Conservation (phyloP, 441 rosid species). For the Omphalea diandra region DNA sequence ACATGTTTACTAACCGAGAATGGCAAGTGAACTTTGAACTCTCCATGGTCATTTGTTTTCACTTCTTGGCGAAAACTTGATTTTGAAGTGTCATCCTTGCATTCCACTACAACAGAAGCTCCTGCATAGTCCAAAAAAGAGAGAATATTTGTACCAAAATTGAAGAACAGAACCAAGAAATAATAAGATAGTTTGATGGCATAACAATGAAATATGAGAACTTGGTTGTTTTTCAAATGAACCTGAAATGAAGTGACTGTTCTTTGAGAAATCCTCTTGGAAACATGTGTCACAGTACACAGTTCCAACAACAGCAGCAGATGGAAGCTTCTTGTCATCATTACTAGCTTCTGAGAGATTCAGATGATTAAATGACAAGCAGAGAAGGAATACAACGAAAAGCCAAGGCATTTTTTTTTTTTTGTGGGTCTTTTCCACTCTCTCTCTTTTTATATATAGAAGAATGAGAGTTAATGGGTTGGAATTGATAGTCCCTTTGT, state of each 20-base stretch:
- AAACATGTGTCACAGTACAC: slow-evolving; percentile 90
- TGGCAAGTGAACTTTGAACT: slow-evolving; percentile 66
- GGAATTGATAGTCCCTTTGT: too few species aligned
- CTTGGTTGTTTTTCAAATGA: background rate
- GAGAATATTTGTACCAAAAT: too few species aligned
- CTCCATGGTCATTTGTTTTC: slow-evolving; percentile 69
- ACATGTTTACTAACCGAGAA: slow-evolving; percentile 61
- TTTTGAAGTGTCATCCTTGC: slow-evolving; percentile 42
- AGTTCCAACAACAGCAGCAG: slow-evolving; percentile 73
- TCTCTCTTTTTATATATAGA: slow-evolving; percentile 4
- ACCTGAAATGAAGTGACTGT: slow-evolving; percentile 78
- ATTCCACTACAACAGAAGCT: slow-evolving; percentile 74
- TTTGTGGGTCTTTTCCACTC: background rate
- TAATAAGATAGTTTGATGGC: background rate
- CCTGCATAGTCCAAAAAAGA: too few species aligned
- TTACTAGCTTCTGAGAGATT: slow-evolving; percentile 37
- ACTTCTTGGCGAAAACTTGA: slow-evolving; percentile 49
- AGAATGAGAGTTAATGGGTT: slow-evolving; percentile 14
- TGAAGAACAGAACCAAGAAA: background rate
- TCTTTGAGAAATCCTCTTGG: slow-evolving; percentile 50
- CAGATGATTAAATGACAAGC: slow-evolving; percentile 20
- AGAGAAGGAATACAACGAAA: slow-evolving; percentile 32
- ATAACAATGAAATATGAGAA: too few species aligned
- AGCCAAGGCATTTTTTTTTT: slow-evolving; percentile 33
- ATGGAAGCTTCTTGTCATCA: slow-evolving; percentile 38